Evolutionary conservation across 1,284 basidiomycete genomes (phyloP), one percentile per base, ranked within the genome.

Genomic region (Naganishia sp.): DNA sequence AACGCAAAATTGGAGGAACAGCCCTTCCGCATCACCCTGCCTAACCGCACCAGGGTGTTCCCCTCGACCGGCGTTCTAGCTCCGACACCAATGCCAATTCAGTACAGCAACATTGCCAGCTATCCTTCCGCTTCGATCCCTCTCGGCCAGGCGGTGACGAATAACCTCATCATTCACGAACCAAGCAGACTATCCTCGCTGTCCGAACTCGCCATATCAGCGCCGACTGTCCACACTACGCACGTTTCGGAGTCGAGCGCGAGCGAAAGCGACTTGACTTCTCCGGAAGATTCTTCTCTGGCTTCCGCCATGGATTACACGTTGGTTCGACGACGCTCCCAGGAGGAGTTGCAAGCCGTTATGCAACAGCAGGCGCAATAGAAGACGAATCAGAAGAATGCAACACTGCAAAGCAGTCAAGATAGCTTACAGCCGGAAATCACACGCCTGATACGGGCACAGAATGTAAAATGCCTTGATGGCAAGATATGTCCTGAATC

Each of bases 241-340:
- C 47, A 61, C 23, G 25, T 61, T 21, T 42, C 35, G 9, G 58
- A 61, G 21, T 61, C 58, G n/a, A 61, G 41, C 39, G 47, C 47
- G 6, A 50, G 58, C 11, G 47, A 50, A 3, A 28, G 31, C 39
- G 47, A 35, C 10, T n/a, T 51, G 35, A 51, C 58, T 7, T 49
- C 58, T 11, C 47, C 58, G 3, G 49, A 47, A 6, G 58, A 51
- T 4, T 61, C 58, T 17, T 61, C 47, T 35, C 35, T 61, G 11
- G 58, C 58, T 51, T 61, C 58, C 18, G 58, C 58, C 9, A 51
- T 61, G 58, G 58, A 51, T 25, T 61, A 42, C 32, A 61, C 58
- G 21, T 35, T 61, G 21, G 58, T 61, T 49, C 58, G 35, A 51
- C 58, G 47, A 51, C 47, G 58, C 15, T 61, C 58, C 17, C 58